Base-by-base conservation (phyloP, 2,329 filamentous ascomycete species). In the Aspergillus uvarum region DNA sequence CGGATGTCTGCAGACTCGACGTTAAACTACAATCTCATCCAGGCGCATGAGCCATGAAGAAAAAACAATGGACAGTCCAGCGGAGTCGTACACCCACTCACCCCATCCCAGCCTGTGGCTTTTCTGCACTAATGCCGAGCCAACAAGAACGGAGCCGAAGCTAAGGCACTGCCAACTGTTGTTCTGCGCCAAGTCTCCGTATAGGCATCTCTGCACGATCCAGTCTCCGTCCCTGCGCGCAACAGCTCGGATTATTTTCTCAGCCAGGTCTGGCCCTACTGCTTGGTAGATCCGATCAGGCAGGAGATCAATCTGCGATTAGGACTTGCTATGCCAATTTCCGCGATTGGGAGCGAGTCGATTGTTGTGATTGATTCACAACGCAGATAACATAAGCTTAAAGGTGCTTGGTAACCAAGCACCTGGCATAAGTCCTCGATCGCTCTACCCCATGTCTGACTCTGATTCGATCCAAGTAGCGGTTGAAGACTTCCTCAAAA, bases 61-160 rank as follows among this genome's bases (percentile, higher is more conserved):
- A 26, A 26, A 42, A 44, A 47, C 53, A 35, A 48, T 48, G 38
- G 52, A 22, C 47, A 12, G 53, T n/a, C 29, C 44, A 55, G 53
- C 16, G 47, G 47, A 35, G 42, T 44, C 53, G 31, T n/a, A 32
- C 35, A 35, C 42, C 42, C 53, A 31, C 53, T 35, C 32, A 12
- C 32, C 32, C 32, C 32, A 12, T 35, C 32, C 32, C 32, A 35
- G 32, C 32, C 32, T 35, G 32, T 35, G 32, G 32, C 52, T 55
- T 47, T 47, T 35, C 24, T 55, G 53, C 53, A 55, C 53, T 55
- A 55, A 55, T 48, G 53, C 53, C 42, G 53, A 55, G 53, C 53
- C 53, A 55, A 55, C 53, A 47, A 55, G 53, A 47, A 32, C 53
- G 53, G 47, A 44, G 53, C 53, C 53, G 53, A 48, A 55, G 53